Conservation (phyloP, 129 eudicot genomes). For the Saussurea involucrata region DNA sequence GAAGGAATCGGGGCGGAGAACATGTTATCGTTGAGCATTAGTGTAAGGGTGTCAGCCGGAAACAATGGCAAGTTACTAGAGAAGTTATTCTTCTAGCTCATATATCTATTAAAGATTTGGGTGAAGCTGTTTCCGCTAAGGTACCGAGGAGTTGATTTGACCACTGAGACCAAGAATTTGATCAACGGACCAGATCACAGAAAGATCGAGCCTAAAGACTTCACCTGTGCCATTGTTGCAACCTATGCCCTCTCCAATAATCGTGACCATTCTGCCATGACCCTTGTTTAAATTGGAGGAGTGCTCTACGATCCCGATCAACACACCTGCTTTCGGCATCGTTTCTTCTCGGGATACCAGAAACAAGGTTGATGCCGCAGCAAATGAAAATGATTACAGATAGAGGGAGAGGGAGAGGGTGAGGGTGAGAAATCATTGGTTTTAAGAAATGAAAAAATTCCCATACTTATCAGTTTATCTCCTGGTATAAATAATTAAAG, state of each 20-base stretch:
- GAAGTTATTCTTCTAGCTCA: slow-evolving; percentile 33
- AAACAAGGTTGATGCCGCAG: not conserved
- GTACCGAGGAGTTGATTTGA: slow-evolving; percentile 28
- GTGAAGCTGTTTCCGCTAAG: slow-evolving; percentile 33
- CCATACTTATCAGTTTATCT: not conserved
- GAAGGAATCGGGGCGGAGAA: slow-evolving; percentile 32
- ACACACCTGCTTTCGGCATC: slow-evolving; percentile 18
- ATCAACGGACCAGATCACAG: not conserved
- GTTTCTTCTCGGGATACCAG: not conserved
- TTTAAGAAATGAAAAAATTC: not conserved
- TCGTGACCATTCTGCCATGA: slow-evolving; percentile 26
- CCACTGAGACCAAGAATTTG: slow-evolving; percentile 20
- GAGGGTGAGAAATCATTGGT: not conserved
- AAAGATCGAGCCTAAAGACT: slow-evolving; percentile 24
- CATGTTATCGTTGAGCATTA: slow-evolving; percentile 29
- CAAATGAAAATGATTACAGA: slow-evolving; percentile 6
- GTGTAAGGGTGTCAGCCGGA: slow-evolving; percentile 18
- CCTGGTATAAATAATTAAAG: not conserved
- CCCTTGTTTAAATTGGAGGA: slow-evolving; percentile 21
- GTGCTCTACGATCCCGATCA: slow-evolving; percentile 27
- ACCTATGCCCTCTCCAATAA: slow-evolving; percentile 33
- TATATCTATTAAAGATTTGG: slow-evolving; percentile 27
- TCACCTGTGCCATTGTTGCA: slow-evolving; percentile 31
- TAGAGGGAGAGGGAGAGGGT: slow-evolving; percentile 6
- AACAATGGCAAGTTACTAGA: slow-evolving; percentile 30